Conservation (phyloP, 257 asterid species). For the Capsicum baccatum region DNA sequence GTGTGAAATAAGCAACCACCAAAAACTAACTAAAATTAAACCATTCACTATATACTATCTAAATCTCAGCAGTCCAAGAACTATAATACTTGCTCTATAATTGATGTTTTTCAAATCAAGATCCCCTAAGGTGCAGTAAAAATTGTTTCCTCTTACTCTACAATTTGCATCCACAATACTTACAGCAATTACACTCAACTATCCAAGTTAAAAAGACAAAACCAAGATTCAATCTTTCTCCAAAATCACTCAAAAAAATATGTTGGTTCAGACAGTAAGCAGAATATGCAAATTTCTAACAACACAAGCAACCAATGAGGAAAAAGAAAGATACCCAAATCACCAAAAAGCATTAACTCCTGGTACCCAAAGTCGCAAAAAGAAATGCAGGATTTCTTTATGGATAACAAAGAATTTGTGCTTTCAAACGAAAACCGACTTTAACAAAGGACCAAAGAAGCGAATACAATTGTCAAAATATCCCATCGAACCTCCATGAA, state of each 20-base stretch:
- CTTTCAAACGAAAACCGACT: neutral
- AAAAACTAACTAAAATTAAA: neutral
- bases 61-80: neutral
- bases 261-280: neutral
- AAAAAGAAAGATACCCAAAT: neutral
- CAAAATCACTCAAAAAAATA: neutral
- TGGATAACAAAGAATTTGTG: neutral
- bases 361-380: constrained; percentile 19
- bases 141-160: neutral
- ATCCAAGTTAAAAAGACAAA: neutral
- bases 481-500: neutral
- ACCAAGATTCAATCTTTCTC: constrained; percentile 18
- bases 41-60: neutral
- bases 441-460: neutral
- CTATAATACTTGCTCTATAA: neutral
- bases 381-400: neutral
- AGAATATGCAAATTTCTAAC: neutral
- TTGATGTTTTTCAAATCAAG: neutral
- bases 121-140: neutral
- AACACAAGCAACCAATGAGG: neutral
- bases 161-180: neutral
- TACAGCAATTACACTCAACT: neutral
- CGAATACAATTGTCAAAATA: neutral
- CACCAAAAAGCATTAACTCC: neutral
- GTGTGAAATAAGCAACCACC: neutral